Percentiles rank a stretch among this genome's conserved stretches.
Evolutionary conservation across 2,329 filamentous ascomycete species (phyloP).

Genomic region (Alternaria dauci): DNA sequence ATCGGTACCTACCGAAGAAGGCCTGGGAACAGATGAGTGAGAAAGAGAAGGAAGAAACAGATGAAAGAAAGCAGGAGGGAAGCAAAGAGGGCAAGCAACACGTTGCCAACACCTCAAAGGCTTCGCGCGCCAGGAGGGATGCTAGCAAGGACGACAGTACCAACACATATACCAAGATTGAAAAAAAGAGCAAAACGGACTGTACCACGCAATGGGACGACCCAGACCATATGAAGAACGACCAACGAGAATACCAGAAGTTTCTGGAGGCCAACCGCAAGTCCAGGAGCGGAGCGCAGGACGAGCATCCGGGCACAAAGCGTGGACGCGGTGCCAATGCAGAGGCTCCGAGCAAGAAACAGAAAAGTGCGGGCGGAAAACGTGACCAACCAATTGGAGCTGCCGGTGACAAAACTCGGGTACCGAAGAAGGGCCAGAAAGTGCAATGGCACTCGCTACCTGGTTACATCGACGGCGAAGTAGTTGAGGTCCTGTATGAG

Average conservation of each 20-base stretch:
- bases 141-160: slow-evolving; percentile 2
- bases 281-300: slow-evolving; percentile 8
- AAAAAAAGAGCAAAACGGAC: slow-evolving; percentile 37
- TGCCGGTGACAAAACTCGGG: slow-evolving; percentile 48
- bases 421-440: slow-evolving; percentile 54
- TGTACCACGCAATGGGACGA: slow-evolving; percentile 47
- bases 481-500: slow-evolving; percentile 53
- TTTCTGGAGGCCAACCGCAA: slow-evolving; percentile 35
- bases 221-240: slow-evolving; percentile 33
- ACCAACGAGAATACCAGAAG: slow-evolving; percentile 38
- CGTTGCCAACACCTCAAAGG: slow-evolving; percentile 9
- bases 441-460: slow-evolving; percentile 54
- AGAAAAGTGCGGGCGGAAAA: slow-evolving; percentile 36
- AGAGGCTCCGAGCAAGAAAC: slow-evolving; percentile 47
- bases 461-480: slow-evolving; percentile 53
- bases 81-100: slow-evolving; percentile 40
- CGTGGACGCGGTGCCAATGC: slow-evolving; percentile 41
- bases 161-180: slow-evolving; percentile 18
- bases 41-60: slow-evolving; percentile 48
- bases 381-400: slow-evolving; percentile 31
- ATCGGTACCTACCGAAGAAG: slow-evolving; percentile 50
- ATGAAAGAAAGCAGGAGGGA: slow-evolving; percentile 56
- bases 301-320: slow-evolving; percentile 25
- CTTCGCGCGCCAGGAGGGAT: slow-evolving; percentile 8
- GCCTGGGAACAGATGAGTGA: slow-evolving; percentile 60